Base-by-base conservation (phyloP, 1,284 basidiomycete species). In the Puccinia novopanici region DNA sequence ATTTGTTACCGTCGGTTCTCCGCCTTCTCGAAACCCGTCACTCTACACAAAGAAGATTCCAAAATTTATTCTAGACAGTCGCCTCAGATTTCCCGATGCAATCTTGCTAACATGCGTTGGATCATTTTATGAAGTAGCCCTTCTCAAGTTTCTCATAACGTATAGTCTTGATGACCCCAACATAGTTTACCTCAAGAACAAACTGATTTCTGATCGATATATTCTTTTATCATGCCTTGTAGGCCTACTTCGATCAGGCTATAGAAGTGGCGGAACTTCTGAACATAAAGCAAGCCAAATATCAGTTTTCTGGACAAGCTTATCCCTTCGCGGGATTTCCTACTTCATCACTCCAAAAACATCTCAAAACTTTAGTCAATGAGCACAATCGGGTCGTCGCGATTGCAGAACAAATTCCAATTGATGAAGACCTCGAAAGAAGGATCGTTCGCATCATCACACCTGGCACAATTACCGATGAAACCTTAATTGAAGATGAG, bases 161-260 rank as follows among this genome's bases (percentile, higher is more conserved):
- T 48, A 2, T 12, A 40, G 22, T 17, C 17, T 55, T 75, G 45
- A 37, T 8, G 57, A 6, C 37, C 57, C 30, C 24, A 61, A n/a
- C 1, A 9, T 68, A 10, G 2, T 45, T 68, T 68, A 6, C 27
- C 40, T 68, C 3, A 24, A 61, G 37, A 57, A 42, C 48, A 4
- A 12, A 48, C 45, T 40, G 74, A 74, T 37, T 77, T 61, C 37
- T 80, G 37, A 63, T 12, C 34, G 30, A 13, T 52, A 22, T 24
- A 34, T 27, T 59, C 24, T 22, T 24, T 45, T 34, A 12, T 8
- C 15, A 27, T 22, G 12, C 22, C n/a, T 6, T 42, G 0, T 82
- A 96, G 94, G 95, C 94, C 0, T 97, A 98, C 85, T 97, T 95
- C 84, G 91, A 93, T 63, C 95, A 95, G 88, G 94, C 95, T 2